Percentiles rank a stretch among this genome's conserved stretches.
phyloP scores from a whole-genome alignment of 2,329 filamentous ascomycete genomes.

The Phialemoniopsis sp. region DNA sequence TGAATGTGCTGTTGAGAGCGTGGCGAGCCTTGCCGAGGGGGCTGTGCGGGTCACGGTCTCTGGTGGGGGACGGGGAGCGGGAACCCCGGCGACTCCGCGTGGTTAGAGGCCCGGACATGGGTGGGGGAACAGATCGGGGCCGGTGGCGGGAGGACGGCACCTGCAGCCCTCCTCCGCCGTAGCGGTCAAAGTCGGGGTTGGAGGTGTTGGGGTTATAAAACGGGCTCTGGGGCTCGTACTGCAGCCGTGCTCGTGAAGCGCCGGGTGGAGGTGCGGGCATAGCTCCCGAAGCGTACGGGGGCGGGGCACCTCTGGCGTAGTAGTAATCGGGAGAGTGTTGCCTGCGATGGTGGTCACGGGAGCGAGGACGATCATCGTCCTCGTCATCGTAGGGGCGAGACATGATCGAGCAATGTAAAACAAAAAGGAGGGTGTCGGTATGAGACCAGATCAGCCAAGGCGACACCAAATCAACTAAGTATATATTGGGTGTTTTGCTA shows the following conservation, averaged over 20 bases:
- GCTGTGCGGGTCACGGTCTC: constrained; percentile 2
- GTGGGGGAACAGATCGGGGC: constrained; percentile 19
- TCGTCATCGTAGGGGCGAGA: constrained; percentile 26
- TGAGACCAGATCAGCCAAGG: too few species aligned
- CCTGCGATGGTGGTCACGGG: constrained; percentile 1
- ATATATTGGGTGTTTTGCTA: too few species aligned
- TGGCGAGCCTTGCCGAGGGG: constrained; percentile 34
- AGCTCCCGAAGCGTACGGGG: constrained; percentile 2
- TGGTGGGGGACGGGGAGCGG: constrained; percentile 3
- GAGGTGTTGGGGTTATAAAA: constrained; percentile 12
- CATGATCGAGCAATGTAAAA: too few species aligned
- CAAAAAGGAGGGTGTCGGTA: too few species aligned
- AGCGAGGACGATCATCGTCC: constrained; percentile 21
- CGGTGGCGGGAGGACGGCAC: constrained; percentile 17
- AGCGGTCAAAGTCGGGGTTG: constrained; percentile 4
- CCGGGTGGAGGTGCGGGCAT: not conserved
- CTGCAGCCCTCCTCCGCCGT: constrained; percentile 14
- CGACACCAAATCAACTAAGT: too few species aligned
- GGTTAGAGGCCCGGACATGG: constrained; percentile 2
- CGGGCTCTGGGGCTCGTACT: constrained; percentile 38
- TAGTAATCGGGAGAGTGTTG: not conserved
- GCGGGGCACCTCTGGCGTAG: not conserved
- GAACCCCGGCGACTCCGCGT: constrained; percentile 1
- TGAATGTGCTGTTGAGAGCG: constrained; percentile 41
- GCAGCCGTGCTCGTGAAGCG: not conserved